A percentile compares a stretch with the other conserved stretches of the same genome.
Evolutionary conservation across 306 rosid genomes (phyloP).

Genomic region (Astragalus glycyphyllos): DNA sequence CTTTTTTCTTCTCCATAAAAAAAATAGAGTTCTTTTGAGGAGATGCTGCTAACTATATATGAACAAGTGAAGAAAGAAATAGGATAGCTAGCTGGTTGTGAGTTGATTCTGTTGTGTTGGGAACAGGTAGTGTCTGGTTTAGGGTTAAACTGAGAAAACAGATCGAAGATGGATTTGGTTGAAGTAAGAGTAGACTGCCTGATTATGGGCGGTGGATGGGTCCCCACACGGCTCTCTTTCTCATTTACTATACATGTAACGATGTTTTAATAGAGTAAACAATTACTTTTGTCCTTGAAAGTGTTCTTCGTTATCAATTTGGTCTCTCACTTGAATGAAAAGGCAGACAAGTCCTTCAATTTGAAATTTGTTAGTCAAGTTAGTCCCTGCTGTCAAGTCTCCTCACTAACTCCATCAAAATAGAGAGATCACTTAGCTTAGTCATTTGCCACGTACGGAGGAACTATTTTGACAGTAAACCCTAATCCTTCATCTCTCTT

Average conservation of each 20-base stretch:
- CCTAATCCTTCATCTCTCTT: too few species aligned
- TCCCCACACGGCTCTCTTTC: constrained; percentile 49
- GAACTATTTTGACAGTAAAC: too few species aligned
- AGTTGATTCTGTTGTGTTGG: background rate
- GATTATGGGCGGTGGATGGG: constrained; percentile 81
- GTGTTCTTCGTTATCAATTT: too few species aligned
- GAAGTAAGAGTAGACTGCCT: constrained; percentile 57
- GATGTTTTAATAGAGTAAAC: too few species aligned
- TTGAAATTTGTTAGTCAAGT: too few species aligned
- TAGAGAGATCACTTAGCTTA: too few species aligned
- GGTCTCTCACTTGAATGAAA: too few species aligned
- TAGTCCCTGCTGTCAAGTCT: too few species aligned
- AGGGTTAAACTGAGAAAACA: constrained; percentile 56
- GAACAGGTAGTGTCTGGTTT: constrained; percentile 9
- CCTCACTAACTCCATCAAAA: too few species aligned
- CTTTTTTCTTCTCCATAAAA: background rate
- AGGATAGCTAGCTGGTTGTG: background rate
- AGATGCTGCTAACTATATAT: background rate
- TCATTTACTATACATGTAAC: background rate
- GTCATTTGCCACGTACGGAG: too few species aligned
- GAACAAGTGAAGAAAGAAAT: background rate
- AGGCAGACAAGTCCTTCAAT: too few species aligned
- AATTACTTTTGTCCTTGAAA: too few species aligned
- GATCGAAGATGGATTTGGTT: constrained; percentile 38
- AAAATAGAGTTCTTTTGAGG: background rate